These are phyloP conservation scores for Periconia digitata DNA, from an alignment of 2,329 filamentous ascomycete genomes.

Conservation along the genomic window DNA sequence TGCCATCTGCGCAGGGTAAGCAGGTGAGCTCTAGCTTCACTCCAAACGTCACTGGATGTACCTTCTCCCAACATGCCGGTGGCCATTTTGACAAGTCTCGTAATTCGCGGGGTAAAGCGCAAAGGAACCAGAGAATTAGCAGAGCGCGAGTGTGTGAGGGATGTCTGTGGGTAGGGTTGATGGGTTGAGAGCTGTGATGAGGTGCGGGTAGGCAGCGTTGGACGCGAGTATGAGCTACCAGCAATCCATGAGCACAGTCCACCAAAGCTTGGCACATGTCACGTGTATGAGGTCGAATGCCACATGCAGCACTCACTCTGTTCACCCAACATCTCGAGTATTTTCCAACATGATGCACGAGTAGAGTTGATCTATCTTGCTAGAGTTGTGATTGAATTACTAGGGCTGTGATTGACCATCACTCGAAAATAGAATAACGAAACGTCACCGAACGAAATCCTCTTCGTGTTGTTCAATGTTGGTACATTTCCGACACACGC, in stretches of 20 bases:
- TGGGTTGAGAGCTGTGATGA: not conserved
- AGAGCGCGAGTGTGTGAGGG: not conserved
- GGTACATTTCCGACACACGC: not conserved
- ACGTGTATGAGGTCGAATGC: too few relatives aligned
- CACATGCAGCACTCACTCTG: too few relatives aligned
- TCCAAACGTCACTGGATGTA: slow-evolving; percentile 15
- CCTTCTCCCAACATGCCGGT: slow-evolving; percentile 45
- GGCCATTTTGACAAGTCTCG: slow-evolving; percentile 28
- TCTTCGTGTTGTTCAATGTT: not conserved
- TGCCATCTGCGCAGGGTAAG: slow-evolving; percentile 73
- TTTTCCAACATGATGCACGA: too few relatives aligned
- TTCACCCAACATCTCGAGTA: too few relatives aligned
- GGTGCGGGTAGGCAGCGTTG: not conserved
- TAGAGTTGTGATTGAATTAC: too few relatives aligned
- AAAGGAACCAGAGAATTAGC: not conserved
- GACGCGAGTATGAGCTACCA: not conserved
- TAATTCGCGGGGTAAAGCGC: slow-evolving; percentile 2
- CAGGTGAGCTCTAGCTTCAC: slow-evolving; percentile 28
- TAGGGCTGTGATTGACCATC: too few relatives aligned
- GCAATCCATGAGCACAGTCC: not conserved
- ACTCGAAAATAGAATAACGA: too few relatives aligned
- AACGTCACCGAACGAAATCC: too few relatives aligned
- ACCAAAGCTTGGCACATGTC: not conserved
- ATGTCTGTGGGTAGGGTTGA: not conserved
- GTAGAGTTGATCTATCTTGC: too few relatives aligned